Evolutionary conservation across 2,329 filamentous ascomycete genomes (phyloP).

Genomic region (Colletotrichum sp.): DNA sequence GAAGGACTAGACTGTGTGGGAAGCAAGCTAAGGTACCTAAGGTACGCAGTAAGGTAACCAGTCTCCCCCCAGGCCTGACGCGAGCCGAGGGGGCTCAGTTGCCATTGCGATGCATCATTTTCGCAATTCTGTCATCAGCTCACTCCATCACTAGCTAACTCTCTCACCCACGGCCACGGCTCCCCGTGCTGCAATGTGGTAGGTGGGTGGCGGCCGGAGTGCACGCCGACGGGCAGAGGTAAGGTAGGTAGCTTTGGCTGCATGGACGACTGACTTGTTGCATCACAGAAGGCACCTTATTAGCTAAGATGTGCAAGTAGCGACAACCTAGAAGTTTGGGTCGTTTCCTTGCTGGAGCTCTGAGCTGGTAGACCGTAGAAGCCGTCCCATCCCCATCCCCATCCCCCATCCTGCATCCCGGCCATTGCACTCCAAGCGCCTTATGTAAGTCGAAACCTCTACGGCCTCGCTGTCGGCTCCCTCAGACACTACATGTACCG

Average conservation of each 20-base stretch:
- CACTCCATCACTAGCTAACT: background rate
- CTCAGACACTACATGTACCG: constrained; percentile 4
- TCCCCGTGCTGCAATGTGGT: background rate
- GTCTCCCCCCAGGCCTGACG: background rate
- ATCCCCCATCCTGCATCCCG: background rate
- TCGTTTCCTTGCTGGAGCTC: background rate
- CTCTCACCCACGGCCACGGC: background rate
- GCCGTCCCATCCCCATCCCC: background rate
- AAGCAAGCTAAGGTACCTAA: background rate
- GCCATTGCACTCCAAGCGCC: background rate
- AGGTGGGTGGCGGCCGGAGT: background rate
- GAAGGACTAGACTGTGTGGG: background rate
- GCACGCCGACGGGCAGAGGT: background rate
- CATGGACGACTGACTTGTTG: background rate
- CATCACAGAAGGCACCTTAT: background rate
- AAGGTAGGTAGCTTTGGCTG: background rate
- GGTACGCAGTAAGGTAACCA: background rate
- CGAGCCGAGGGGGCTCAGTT: background rate
- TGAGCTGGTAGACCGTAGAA: background rate
- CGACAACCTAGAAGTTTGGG: background rate
- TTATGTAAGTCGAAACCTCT: constrained; percentile 19
- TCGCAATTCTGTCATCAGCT: constrained; percentile 21
- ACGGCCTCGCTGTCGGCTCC: constrained; percentile 8
- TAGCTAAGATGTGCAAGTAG: constrained; percentile 7
- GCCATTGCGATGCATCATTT: constrained; percentile 14